Base-by-base conservation (phyloP, 345 rosid genomes). In the Eucalyptus sp. region DNA sequence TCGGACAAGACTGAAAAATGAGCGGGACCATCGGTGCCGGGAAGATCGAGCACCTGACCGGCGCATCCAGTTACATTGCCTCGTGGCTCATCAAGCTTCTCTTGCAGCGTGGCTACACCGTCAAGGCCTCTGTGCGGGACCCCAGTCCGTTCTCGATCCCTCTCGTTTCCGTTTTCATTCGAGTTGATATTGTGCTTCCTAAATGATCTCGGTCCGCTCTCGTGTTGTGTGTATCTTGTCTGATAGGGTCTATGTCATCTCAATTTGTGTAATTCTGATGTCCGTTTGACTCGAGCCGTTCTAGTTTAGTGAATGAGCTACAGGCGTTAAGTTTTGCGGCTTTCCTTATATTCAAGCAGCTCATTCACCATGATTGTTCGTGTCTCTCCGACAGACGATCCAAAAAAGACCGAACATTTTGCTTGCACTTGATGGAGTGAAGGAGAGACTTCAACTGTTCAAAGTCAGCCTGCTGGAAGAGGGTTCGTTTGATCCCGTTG, bases 31-130 rank as follows among this genome's bases (percentile, higher is more conserved):
- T 90, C 87, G 96, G 88, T 89, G 87, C 87, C 1, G 95, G 96
- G n/a, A 93, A 93, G 90, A 90, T 89, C 41, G 95, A 95, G 44
- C 94, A 97, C 90, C 96, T 96, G 13, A 96, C 99, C 17, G 99
- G 98, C 86, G 96, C 97, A 44, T 96, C 98, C 43, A 96, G 99
- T 87, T 96, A 95, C 95, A 96, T 96, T 49, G 97, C 99, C 58
- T 94, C 96, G 18, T 96, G 98, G 97, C 91, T 96, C 31, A 96
- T 96, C 51, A 94, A 96, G 94, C 93, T 96, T 90, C 97, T 96
- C 46, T 98, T 96, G 86, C 90, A 88, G 44, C 95, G 95, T 51
- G 97, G 98, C 46, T 96, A 96, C 90, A 93, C 93, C 86, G 97
- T 96, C 90, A 96, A 93, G 92, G 98, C 99, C 90, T 93, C 99